A percentile compares a stretch with the other conserved stretches of the same genome.
Evolutionary conservation across 2,329 filamentous ascomycete genomes (phyloP).

Genomic region (Mycosphaerella sp.): DNA sequence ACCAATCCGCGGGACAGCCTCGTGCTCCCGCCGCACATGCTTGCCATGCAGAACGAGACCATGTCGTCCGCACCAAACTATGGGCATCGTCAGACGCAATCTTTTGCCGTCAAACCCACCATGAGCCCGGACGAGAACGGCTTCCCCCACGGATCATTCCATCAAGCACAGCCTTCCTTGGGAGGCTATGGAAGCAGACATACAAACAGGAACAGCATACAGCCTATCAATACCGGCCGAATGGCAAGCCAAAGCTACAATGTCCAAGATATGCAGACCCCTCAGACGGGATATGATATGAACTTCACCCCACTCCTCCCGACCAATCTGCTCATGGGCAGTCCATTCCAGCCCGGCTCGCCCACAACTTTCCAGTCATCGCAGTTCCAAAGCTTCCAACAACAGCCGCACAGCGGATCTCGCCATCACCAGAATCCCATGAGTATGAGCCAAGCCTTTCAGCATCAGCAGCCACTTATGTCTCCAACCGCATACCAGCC

Average conservation of each 20-base stretch:
- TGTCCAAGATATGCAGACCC: constrained; percentile 68
- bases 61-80: constrained; percentile 53
- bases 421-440: constrained; percentile 43
- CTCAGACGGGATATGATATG: constrained; percentile 90
- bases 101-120: constrained; percentile 68
- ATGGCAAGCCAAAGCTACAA: constrained; percentile 38
- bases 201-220: constrained; percentile 68
- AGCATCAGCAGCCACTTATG: constrained; percentile 59
- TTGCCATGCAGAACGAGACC: constrained; percentile 83
- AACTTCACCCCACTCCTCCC: constrained; percentile 95
- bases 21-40: constrained; percentile 74
- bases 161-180: constrained; percentile 66
- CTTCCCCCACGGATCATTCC: constrained; percentile 89
- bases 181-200: constrained; percentile 82
- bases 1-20: constrained; percentile 73
- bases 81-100: constrained; percentile 51
- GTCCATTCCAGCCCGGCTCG: constrained; percentile 92
- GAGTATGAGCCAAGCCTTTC: constrained; percentile 65
- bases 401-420: constrained; percentile 49
- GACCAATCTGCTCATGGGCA: constrained; percentile 88
- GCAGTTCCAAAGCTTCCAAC: constrained; percentile 83
- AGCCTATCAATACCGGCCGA: constrained; percentile 79
- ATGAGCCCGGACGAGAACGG: constrained; percentile 68
- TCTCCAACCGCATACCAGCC: constrained; percentile 79
- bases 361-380: constrained; percentile 84